Conservation (phyloP, 805 yeast genomes). For the Saccharomycodes ludwigii region DNA sequence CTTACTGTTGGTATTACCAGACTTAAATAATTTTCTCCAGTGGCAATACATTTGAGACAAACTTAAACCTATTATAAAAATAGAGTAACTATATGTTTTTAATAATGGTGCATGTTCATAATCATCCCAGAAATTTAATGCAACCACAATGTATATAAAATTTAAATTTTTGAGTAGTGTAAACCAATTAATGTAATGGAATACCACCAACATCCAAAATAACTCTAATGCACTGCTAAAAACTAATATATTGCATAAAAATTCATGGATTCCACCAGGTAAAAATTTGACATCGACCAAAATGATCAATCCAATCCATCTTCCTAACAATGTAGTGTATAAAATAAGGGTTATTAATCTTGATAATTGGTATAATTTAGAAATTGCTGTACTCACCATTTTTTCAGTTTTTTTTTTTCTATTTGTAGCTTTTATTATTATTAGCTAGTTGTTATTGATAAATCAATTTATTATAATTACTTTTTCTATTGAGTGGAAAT, state of each 20-base stretch:
- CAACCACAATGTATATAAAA: slow-evolving; percentile 17
- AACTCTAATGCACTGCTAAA: slow-evolving; percentile 13
- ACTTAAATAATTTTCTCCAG: slow-evolving; percentile 18
- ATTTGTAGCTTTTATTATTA: too few species aligned
- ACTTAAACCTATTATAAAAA: slow-evolving; percentile 17
- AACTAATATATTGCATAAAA: slow-evolving; percentile 26
- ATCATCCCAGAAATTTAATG: slow-evolving; percentile 20
- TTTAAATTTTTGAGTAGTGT: slow-evolving; percentile 17
- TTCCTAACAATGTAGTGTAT: slow-evolving; percentile 20
- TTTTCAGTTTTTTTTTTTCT: too few species aligned
- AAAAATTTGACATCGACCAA: slow-evolving; percentile 52
- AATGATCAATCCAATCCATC: slow-evolving; percentile 44
- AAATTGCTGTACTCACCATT: slow-evolving; percentile 3
- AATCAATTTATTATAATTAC: too few species aligned
- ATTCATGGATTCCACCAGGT: slow-evolving; percentile 64
- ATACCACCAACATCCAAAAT: slow-evolving; percentile 16
- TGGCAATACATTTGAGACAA: slow-evolving; percentile 19
- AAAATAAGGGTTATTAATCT: slow-evolving; percentile 16
- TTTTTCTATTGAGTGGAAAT: too few species aligned
- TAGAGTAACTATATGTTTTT: slow-evolving; percentile 20
- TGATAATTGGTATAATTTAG: slow-evolving; percentile 18
- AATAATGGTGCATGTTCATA: slow-evolving; percentile 21
- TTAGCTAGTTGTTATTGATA: too few species aligned
- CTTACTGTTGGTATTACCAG: slow-evolving; percentile 3
- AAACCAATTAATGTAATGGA: slow-evolving; percentile 11